These are phyloP conservation scores for Curvularia lunata DNA, from an alignment of 2,329 filamentous ascomycete species.

Conservation along the genomic window DNA sequence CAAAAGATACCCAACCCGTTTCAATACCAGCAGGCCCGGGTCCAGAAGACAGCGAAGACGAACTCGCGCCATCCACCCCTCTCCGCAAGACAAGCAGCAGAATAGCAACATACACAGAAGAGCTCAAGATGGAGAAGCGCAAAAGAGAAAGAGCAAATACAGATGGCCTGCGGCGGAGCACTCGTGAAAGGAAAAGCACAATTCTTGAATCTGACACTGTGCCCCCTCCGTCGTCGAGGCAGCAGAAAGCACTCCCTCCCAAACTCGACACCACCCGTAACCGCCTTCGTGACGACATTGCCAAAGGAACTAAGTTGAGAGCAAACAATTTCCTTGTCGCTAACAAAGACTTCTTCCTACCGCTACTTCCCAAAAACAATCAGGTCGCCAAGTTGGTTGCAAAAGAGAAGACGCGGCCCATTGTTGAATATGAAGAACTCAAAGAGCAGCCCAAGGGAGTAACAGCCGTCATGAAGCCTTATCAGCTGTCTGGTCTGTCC, in stretches of 20 bases:
- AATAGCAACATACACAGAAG: conserved; percentile 26
- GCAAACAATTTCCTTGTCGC: conserved; percentile 55
- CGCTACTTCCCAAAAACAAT: conserved; percentile 54
- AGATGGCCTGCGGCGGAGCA: conserved; percentile 29
- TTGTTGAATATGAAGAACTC: conserved; percentile 52
- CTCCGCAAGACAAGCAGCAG: conserved; percentile 21
- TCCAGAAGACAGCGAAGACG: conserved; percentile 32
- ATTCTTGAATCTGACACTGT: conserved; percentile 44
- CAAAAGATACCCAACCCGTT: not conserved
- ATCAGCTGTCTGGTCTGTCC: conserved; percentile 95
- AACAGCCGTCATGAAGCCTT: conserved; percentile 77
- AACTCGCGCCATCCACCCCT: conserved; percentile 24
- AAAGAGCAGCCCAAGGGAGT: conserved; percentile 55
- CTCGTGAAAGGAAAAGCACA: conserved; percentile 32
- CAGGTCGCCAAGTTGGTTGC: conserved; percentile 51
- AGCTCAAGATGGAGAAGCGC: conserved; percentile 44
- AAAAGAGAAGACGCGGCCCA: conserved; percentile 25
- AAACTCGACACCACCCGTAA: conserved; percentile 50
- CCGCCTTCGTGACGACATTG: conserved; percentile 52
- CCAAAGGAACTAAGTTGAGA: conserved; percentile 51
- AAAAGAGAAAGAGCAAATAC: conserved; percentile 22
- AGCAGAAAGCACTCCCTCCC: conserved; percentile 19
- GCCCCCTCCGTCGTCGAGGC: conserved; percentile 16
- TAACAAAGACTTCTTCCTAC: conserved; percentile 56
- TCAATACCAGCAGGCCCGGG: conserved; percentile 6